These are phyloP conservation scores for Microbotryum scabiosae DNA, from an alignment of 1,284 basidiomycete genomes.

Conservation along the genomic window DNA sequence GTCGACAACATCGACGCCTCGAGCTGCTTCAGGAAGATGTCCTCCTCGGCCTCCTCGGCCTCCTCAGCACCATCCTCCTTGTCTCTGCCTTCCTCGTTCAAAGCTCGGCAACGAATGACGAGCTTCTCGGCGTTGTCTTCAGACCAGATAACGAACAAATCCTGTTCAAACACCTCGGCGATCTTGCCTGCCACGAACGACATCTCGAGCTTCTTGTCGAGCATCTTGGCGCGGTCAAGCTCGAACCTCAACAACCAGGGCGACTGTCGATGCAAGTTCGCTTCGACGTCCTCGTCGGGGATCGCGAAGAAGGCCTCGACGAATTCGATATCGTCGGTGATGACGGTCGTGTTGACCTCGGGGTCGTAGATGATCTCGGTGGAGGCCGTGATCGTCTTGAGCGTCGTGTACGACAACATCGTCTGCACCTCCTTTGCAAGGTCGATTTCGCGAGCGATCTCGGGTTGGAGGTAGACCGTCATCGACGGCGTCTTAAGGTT, in stretches of 20 bases:
- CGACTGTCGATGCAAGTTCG: slow-evolving; percentile 82
- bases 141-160: slow-evolving; percentile 96
- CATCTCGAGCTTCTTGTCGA: slow-evolving; percentile 95
- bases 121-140: slow-evolving; percentile 98
- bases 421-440: slow-evolving; percentile 82
- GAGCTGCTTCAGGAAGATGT: slow-evolving; percentile 90
- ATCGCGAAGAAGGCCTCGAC: slow-evolving; percentile 99
- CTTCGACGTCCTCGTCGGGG: slow-evolving; percentile 91
- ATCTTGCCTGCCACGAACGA: slow-evolving; percentile 89
- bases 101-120: slow-evolving; percentile 84
- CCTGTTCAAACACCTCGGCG: slow-evolving; percentile 87
- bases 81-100: slow-evolving; percentile 41
- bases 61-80: slow-evolving; percentile 74
- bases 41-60: slow-evolving; percentile 88
- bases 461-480: slow-evolving; percentile 74
- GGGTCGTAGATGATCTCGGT: slow-evolving; percentile 99
- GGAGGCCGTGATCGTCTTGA: slow-evolving; percentile 88
- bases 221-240: slow-evolving; percentile 94
- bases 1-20: slow-evolving; percentile 94
- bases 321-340: slow-evolving; percentile 92
- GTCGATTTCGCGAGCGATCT: slow-evolving; percentile 55
- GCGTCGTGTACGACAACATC: slow-evolving; percentile 85
- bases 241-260: slow-evolving; percentile 96
- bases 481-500: slow-evolving; percentile 98
- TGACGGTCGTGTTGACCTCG: slow-evolving; percentile 80